Evolutionary conservation across 495 filamentous ascomycete species (phyloP).

Genomic region (Penicillium verhagenii): DNA sequence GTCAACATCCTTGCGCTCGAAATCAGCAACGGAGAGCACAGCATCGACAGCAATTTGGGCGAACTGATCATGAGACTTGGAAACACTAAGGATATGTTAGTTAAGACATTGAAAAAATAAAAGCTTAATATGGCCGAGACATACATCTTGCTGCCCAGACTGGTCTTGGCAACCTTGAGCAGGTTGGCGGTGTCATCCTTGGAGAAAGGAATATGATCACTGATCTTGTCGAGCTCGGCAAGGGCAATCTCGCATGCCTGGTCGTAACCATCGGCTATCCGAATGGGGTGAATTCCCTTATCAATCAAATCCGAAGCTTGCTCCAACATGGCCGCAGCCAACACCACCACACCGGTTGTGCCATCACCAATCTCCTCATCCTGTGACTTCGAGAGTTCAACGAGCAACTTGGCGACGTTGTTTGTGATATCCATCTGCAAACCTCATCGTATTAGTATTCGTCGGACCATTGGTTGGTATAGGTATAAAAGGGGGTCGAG

Average conservation of each 20-base stretch:
- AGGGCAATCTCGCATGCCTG: conserved; percentile 95
- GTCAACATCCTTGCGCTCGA: conserved; percentile 95
- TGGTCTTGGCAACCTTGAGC: conserved; percentile 90
- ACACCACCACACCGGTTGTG: conserved; percentile 95
- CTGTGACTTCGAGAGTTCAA: conserved; percentile 98
- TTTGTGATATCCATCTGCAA: conserved; percentile 94
- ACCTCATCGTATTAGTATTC: conserved; percentile 17
- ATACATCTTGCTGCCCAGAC: conserved; percentile 94
- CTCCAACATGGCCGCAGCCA: conserved; percentile 92
- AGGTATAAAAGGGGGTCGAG: conserved; percentile 10
- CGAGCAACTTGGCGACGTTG: conserved; percentile 94
- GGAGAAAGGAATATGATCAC: conserved; percentile 84
- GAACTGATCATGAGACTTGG: conserved; percentile 98
- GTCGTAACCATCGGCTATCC: conserved; percentile 98
- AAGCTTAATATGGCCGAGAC: background rate
- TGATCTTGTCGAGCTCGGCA: conserved; percentile 86
- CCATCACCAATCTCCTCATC: conserved; percentile 99
- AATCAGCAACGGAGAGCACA: conserved; percentile 92
- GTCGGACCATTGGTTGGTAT: background rate
- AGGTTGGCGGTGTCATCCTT: conserved; percentile 76
- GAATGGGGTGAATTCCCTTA: conserved; percentile 98
- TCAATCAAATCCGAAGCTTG: conserved; percentile 98
- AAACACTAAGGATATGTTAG: conserved; percentile 59
- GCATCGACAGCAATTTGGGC: conserved; percentile 96
- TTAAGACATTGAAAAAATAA: conserved; percentile 3